Evolutionary conservation across 768 basidiomycete genomes (phyloP), one percentile per base, ranked within the genome.

Genomic region (Tulasnella sp.): DNA sequence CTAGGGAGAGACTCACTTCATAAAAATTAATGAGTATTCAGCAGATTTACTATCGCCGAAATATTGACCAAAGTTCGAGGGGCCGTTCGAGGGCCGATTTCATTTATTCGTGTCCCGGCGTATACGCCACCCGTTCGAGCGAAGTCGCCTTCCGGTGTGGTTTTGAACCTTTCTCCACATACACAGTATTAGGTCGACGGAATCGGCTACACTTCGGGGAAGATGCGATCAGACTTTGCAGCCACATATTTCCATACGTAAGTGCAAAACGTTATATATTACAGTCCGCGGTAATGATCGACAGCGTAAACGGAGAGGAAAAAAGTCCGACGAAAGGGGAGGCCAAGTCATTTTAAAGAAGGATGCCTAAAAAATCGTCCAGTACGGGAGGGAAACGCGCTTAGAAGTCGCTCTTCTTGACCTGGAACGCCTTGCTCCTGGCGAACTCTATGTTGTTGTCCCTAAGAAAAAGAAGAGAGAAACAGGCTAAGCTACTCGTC

Each of bases 391-490:
- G 31, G 12, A 3, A 14, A 24, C 31, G 54, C 7, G 18, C 16
- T 14, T 69, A 69, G 64, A 69, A 69, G 64, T 69, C 64, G 31
- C 64, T 69, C 34, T 69, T 69, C 64, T 69, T 69, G 34, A 69
- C 64, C 31, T 69, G 64, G 64, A 69, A 69, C 1, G 64, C 64
- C 64, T 69, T 69, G 64, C 64, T 69, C 3, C 4, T 69, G 14
- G 64, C 64, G 28, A 14, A 69, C 11, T 14, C 34, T 0, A 12
- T 69, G 28, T 69, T 20, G 20, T 34, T 16, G 64, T 69, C 34
- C 3, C 64, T 69, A 69, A n/a, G n/a, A n/a, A 16, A 44, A 4
- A 3, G 46, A n/a, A 14, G 18, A 24, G 18, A 34, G 9, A 16
- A 24, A 34, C 3, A 37, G 34, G 34, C 16, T 28, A 37, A 28